These are phyloP conservation scores for Helotiales sp. DNA, from an alignment of 2,329 filamentous ascomycete species.

Conservation along the genomic window DNA sequence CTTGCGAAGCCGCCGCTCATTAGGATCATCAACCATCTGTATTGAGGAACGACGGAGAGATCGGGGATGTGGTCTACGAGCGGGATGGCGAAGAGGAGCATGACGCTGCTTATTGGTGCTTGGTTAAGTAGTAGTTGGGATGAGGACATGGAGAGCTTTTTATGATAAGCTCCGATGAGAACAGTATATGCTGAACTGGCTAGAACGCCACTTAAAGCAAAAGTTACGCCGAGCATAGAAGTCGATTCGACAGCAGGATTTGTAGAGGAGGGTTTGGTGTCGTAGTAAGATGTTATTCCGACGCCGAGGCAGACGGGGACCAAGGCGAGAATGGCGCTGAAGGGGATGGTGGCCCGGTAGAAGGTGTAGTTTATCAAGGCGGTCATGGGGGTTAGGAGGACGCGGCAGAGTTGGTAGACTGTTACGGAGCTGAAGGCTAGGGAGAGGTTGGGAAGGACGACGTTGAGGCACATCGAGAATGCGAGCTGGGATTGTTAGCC, in stretches of 20 bases:
- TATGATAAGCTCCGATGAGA: conserved; percentile 44
- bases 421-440: conserved; percentile 31
- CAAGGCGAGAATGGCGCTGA: conserved; percentile 23
- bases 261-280: conserved; percentile 36
- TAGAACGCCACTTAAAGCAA: conserved; percentile 61
- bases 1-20: conserved; percentile 42
- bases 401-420: conserved; percentile 34
- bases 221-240: conserved; percentile 56
- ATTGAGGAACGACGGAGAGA: conserved; percentile 35
- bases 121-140: conserved; percentile 45
- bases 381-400: conserved; percentile 32
- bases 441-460: conserved; percentile 31
- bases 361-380: conserved; percentile 32
- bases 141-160: conserved; percentile 43
- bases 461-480: conserved; percentile 31
- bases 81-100: conserved; percentile 43
- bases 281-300: conserved; percentile 46
- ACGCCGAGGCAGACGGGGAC: conserved; percentile 44
- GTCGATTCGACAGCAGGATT: conserved; percentile 51
- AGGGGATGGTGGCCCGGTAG: conserved; percentile 29
- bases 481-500: conserved; percentile 18
- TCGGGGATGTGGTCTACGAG: conserved; percentile 40
- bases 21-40: conserved; percentile 40
- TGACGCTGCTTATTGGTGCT: conserved; percentile 42
- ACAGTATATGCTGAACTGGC: conserved; percentile 38